These are phyloP conservation scores for Claviceps pusilla DNA, from an alignment of 2,329 filamentous ascomycete genomes.

Conservation along the genomic window DNA sequence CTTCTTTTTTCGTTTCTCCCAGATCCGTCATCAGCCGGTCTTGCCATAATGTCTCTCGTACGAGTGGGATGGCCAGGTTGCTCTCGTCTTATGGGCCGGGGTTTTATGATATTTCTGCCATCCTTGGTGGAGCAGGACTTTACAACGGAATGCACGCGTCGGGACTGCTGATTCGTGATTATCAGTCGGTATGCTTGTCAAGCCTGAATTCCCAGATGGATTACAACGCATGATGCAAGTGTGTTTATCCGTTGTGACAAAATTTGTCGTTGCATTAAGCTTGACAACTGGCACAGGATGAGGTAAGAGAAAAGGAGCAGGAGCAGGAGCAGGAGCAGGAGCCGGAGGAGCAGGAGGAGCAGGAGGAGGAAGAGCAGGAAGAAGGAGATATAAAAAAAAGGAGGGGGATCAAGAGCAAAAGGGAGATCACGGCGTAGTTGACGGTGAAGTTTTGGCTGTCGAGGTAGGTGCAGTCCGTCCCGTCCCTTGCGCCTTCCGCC, in stretches of 20 bases:
- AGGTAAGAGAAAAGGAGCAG: too few species aligned
- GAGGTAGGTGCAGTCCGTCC: too few species aligned
- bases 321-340: too few species aligned
- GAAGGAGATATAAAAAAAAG: neutral
- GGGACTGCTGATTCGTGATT: neutral
- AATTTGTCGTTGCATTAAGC: neutral
- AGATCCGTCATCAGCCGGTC: neutral
- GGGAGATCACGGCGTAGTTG: neutral
- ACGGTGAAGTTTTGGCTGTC: neutral
- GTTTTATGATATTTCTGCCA: neutral
- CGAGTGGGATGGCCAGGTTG: neutral
- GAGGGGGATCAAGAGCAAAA: too few species aligned
- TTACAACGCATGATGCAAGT: neutral
- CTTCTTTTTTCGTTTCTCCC: neutral
- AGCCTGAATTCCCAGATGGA: neutral
- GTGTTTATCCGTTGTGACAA: neutral
- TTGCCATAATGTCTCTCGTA: neutral
- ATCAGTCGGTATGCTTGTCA: neutral
- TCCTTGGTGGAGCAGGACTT: neutral
- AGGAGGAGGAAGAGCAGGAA: neutral
- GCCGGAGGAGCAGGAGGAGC: neutral
- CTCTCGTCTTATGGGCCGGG: neutral
- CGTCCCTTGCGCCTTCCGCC: too few species aligned
- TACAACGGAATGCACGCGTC: neutral
- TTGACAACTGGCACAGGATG: neutral